Evolutionary conservation across 768 basidiomycete species (phyloP).

Genomic region (Boletus barrowsii): DNA sequence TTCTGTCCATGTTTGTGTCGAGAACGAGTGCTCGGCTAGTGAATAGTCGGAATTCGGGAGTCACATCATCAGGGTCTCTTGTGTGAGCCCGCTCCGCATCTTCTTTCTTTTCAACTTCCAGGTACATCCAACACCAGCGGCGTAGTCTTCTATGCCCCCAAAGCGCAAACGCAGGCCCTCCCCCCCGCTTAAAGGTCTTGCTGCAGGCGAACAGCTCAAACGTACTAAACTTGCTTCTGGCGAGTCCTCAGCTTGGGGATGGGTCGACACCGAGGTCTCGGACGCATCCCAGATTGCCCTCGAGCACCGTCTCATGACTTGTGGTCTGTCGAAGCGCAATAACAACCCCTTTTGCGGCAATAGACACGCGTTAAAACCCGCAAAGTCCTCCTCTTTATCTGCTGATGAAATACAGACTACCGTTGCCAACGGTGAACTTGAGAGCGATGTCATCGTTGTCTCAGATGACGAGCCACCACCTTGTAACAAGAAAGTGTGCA

Average conservation of each 20-base stretch:
- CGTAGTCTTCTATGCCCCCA: slow-evolving; percentile 41
- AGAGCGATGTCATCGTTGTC: slow-evolving; percentile 65
- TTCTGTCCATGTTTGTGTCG: slow-evolving; percentile 20
- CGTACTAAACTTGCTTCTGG: slow-evolving; percentile 49
- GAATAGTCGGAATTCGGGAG: slow-evolving; percentile 25
- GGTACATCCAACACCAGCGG: not conserved
- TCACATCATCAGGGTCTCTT: slow-evolving; percentile 14
- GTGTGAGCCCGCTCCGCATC: slow-evolving; percentile 5
- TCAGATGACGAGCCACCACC: slow-evolving; percentile 59
- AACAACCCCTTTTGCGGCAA: slow-evolving; percentile 54
- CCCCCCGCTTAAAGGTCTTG: slow-evolving; percentile 47
- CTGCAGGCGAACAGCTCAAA: slow-evolving; percentile 62
- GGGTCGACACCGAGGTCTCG: slow-evolving; percentile 69
- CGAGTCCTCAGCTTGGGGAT: slow-evolving; percentile 63
- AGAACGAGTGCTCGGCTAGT: not conserved
- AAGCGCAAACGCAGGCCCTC: slow-evolving; percentile 59
- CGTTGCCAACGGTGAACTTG: slow-evolving; percentile 41
- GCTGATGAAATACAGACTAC: slow-evolving; percentile 8
- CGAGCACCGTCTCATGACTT: slow-evolving; percentile 65
- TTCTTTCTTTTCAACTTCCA: slow-evolving; percentile 7
- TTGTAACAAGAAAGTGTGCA: slow-evolving; percentile 67
- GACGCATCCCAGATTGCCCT: slow-evolving; percentile 56
- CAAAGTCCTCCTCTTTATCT: slow-evolving; percentile 12
- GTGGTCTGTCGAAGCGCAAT: slow-evolving; percentile 58
- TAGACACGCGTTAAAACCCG: slow-evolving; percentile 40